Conservation (phyloP, 352 stramenopile genomes). For the Phytopythium vexans region DNA sequence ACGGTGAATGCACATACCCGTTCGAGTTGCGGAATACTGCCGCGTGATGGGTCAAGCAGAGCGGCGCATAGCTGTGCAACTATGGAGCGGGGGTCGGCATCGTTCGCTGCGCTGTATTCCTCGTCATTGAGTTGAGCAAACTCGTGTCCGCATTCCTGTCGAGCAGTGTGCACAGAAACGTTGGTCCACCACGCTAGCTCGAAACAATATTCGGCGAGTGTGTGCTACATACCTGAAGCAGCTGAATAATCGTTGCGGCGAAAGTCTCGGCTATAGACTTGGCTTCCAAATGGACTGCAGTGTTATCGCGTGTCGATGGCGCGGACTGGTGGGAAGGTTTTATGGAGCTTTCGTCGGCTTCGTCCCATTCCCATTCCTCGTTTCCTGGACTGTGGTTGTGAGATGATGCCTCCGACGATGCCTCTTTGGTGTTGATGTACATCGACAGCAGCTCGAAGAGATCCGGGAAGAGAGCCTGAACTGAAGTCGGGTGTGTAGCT, state of each 20-base stretch:
- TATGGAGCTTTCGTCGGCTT: conserved; percentile 12
- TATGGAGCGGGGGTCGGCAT: conserved; percentile 21
- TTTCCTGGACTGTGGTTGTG: conserved; percentile 18
- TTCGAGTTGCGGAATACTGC: conserved; percentile 34
- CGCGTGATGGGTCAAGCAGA: conserved; percentile 26
- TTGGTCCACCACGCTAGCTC: too few species aligned
- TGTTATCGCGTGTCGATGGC: too few species aligned
- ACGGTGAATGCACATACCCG: conserved; percentile 27
- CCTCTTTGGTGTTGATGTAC: conserved; percentile 14
- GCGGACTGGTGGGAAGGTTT: too few species aligned
- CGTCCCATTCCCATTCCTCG: conserved; percentile 71
- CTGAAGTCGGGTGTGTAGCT: conserved; percentile 14
- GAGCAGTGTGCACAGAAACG: too few species aligned
- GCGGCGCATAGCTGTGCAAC: conserved; percentile 47
- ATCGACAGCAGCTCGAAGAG: conserved; percentile 26
- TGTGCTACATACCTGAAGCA: conserved; percentile 48
- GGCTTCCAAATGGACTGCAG: too few species aligned
- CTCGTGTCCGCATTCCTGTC: conserved; percentile 63
- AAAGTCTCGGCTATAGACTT: conserved; percentile 33
- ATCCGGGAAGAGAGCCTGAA: conserved; percentile 27
- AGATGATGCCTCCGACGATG: background rate
- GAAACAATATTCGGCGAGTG: too few species aligned
- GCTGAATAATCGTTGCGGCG: conserved; percentile 32
- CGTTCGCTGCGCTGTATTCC: conserved; percentile 11
- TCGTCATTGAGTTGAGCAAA: conserved; percentile 35